Conservation (phyloP, 2,329 filamentous ascomycete genomes). For the Xylaria sp. region DNA sequence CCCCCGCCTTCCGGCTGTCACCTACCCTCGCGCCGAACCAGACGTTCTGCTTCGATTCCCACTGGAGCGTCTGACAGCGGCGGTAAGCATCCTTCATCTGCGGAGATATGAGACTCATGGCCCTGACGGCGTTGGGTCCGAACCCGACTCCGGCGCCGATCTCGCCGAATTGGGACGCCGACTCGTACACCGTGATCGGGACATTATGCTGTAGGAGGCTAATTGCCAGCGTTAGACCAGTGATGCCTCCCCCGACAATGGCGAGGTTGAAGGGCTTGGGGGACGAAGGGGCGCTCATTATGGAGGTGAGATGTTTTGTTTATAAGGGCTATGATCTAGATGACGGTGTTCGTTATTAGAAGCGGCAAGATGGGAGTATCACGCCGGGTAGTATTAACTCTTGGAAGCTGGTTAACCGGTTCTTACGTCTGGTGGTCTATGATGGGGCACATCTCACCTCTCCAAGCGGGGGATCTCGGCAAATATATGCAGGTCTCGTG, state of each 20-base stretch:
- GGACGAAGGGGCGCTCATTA: constrained; percentile 22
- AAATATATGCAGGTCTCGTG: background rate
- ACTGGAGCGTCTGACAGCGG: constrained; percentile 45
- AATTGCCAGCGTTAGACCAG: constrained; percentile 51
- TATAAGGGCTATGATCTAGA: background rate
- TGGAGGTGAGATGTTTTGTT: background rate
- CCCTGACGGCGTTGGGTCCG: constrained; percentile 49
- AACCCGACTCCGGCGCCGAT: constrained; percentile 53
- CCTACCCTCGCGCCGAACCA: constrained; percentile 45
- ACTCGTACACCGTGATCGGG: constrained; percentile 52
- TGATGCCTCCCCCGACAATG: constrained; percentile 56
- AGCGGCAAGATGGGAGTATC: background rate
- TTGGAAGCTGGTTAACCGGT: background rate
- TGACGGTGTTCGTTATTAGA: background rate
- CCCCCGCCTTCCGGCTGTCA: constrained; percentile 38
- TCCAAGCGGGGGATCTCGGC: constrained; percentile 10
- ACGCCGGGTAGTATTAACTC: background rate
- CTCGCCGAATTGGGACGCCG: constrained; percentile 49
- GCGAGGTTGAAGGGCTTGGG: constrained; percentile 48
- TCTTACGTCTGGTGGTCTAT: background rate
- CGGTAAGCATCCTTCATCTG: constrained; percentile 45
- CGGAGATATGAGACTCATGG: constrained; percentile 48
- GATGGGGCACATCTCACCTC: background rate
- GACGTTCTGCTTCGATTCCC: constrained; percentile 34
- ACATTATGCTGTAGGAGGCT: constrained; percentile 47